Conservation (phyloP, 768 basidiomycete genomes). For the Pisolithus tinctorius region DNA sequence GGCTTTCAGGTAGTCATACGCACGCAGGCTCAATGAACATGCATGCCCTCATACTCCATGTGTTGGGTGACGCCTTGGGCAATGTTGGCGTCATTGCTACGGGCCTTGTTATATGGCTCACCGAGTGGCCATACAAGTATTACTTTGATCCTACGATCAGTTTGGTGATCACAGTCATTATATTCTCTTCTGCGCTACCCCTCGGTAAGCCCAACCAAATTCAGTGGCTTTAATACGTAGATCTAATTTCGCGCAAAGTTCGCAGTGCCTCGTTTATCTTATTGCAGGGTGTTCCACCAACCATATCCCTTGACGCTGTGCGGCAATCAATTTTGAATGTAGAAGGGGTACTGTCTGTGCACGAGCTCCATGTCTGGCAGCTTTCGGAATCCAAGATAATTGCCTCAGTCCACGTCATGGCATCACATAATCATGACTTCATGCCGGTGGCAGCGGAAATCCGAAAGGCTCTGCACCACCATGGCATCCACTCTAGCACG, state of each 20-base stretch:
- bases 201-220: slow-evolving; percentile 47
- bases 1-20: slow-evolving; percentile 26
- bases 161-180: slow-evolving; percentile 91
- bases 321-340: slow-evolving; percentile 74
- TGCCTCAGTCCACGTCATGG: slow-evolving; percentile 91
- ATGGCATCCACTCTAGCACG: slow-evolving; percentile 91
- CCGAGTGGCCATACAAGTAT: slow-evolving; percentile 75
- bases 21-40: slow-evolving; percentile 90
- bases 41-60: slow-evolving; percentile 91
- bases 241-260: slow-evolving; percentile 36
- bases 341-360: slow-evolving; percentile 76
- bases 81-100: slow-evolving; percentile 97
- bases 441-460: slow-evolving; percentile 87
- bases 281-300: slow-evolving; percentile 87
- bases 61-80: slow-evolving; percentile 93
- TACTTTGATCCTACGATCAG: slow-evolving; percentile 94
- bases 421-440: slow-evolving; percentile 77
- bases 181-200: slow-evolving; percentile 92
- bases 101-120: slow-evolving; percentile 91
- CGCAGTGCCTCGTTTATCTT: slow-evolving; percentile 92
- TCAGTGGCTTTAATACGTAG: slow-evolving; percentile 4
- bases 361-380: slow-evolving; percentile 97
- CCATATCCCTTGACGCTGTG: slow-evolving; percentile 86
- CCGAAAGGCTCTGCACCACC: slow-evolving; percentile 75
- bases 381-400: slow-evolving; percentile 92